Evolutionary conservation across 306 rosid species (phyloP).

Genomic region (Prunus armeniaca): DNA sequence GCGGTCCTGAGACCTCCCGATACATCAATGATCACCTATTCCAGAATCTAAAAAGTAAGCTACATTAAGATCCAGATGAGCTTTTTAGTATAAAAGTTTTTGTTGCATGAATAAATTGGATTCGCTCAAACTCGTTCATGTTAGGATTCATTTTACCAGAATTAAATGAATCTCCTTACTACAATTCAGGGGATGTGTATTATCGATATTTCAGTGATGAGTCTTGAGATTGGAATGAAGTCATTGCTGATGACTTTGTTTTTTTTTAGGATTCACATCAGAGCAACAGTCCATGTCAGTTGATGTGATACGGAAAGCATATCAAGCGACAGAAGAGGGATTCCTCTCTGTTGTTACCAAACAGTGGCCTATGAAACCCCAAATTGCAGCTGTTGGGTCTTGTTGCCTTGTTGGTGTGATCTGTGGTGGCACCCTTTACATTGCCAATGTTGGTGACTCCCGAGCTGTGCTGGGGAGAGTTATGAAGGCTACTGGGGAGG

Average conservation of each 20-base stretch:
- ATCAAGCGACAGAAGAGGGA: conserved; percentile 94
- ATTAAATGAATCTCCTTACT: background rate
- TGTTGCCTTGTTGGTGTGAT: conserved; percentile 86
- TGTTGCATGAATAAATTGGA: background rate
- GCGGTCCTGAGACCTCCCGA: conserved; percentile 96
- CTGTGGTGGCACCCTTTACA: conserved; percentile 69
- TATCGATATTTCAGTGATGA: background rate
- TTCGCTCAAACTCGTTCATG: background rate
- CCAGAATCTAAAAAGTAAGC: conserved; percentile 73
- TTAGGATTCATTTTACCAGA: background rate
- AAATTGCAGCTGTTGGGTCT: conserved; percentile 93
- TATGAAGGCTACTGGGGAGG: conserved; percentile 77
- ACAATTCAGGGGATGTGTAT: conserved; percentile 1
- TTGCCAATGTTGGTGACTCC: conserved; percentile 95
- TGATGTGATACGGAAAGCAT: conserved; percentile 87
- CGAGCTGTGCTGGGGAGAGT: conserved; percentile 88
- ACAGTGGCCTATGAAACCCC: conserved; percentile 82
- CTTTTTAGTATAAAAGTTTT: background rate
- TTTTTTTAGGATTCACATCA: conserved; percentile 58
- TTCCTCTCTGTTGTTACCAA: conserved; percentile 73
- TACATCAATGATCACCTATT: conserved; percentile 70
- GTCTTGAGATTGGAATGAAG: conserved; percentile 1
- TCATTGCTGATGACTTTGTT: conserved; percentile 1
- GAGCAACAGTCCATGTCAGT: conserved; percentile 82
- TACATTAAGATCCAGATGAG: background rate